These are phyloP conservation scores for Trichocladium antarcticum DNA, from an alignment of 495 filamentous ascomycete genomes.

Conservation along the genomic window DNA sequence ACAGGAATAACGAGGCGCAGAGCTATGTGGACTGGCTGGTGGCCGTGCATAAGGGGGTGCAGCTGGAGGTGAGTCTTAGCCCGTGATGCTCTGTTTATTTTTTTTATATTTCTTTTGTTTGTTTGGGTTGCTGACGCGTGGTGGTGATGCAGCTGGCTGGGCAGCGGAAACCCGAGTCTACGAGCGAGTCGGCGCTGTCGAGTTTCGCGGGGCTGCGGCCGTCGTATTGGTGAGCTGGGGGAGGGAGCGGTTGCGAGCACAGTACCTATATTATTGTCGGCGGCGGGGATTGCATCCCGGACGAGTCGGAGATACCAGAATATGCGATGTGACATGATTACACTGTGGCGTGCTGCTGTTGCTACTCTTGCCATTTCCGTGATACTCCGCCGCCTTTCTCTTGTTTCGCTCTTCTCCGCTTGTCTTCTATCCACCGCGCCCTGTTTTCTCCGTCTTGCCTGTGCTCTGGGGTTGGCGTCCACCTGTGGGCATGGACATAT, in stretches of 20 bases:
- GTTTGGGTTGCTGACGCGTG: not conserved
- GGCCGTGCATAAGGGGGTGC: constrained; percentile 82
- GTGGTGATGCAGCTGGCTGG: constrained; percentile 46
- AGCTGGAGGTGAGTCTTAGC: constrained; percentile 56
- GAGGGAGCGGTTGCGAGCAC: not conserved
- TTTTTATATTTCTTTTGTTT: not conserved
- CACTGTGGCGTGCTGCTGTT: not conserved
- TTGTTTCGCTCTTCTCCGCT: too few relatives aligned
- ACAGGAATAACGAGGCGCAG: constrained; percentile 93
- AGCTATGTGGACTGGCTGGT: constrained; percentile 99
- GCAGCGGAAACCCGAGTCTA: constrained; percentile 65
- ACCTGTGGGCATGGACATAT: too few relatives aligned
- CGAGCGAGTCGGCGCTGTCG: constrained; percentile 43
- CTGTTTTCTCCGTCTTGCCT: too few relatives aligned
- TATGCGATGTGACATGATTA: constrained; percentile 1
- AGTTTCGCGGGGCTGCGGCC: constrained; percentile 59
- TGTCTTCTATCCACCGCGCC: too few relatives aligned
- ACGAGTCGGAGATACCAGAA: constrained; percentile 2
- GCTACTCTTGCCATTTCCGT: too few relatives aligned
- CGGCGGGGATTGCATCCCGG: too few relatives aligned
- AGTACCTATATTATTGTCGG: constrained; percentile 4
- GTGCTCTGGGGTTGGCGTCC: too few relatives aligned
- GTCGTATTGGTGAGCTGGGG: constrained; percentile 50
- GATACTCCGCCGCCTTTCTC: too few relatives aligned
- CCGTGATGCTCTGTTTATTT: not conserved